phyloP scores from a whole-genome alignment of 208 protist genomes.

The Crithidia thermophila region DNA sequence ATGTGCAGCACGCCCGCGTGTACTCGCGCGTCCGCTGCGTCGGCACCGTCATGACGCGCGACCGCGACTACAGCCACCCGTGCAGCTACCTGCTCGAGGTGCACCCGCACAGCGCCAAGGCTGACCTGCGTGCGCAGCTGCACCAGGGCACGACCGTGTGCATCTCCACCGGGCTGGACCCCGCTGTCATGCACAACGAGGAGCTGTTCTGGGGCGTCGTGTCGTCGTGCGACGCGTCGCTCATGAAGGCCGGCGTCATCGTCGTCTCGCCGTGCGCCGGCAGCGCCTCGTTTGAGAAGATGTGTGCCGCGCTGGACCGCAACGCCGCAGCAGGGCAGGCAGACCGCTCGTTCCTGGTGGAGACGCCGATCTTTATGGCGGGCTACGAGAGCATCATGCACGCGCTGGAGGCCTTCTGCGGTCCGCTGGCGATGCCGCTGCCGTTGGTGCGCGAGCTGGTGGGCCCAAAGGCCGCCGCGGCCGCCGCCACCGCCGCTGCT shows the following conservation, averaged over 20 bases:
- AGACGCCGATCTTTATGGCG: slow-evolving; percentile 82
- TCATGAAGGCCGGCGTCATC: slow-evolving; percentile 62
- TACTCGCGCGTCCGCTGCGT: slow-evolving; percentile 68
- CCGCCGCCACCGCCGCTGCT: slow-evolving; percentile 6
- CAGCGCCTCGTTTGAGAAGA: slow-evolving; percentile 52
- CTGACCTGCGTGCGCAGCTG: slow-evolving; percentile 51
- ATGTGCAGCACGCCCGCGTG: slow-evolving; percentile 74
- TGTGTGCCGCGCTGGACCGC: slow-evolving; percentile 67
- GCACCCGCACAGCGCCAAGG: slow-evolving; percentile 55
- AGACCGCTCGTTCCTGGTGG: slow-evolving; percentile 68
- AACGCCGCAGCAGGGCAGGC: slow-evolving; percentile 57
- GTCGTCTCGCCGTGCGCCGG: slow-evolving; percentile 68
- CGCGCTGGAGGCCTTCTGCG: slow-evolving; percentile 76
- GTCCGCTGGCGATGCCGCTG: slow-evolving; percentile 86
- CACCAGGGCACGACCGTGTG: slow-evolving; percentile 78
- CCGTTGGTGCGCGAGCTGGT: slow-evolving; percentile 65
- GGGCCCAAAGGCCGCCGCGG: slow-evolving; percentile 15
- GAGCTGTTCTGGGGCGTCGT: slow-evolving; percentile 91
- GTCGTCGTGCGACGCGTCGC: slow-evolving; percentile 57
- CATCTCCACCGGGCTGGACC: slow-evolving; percentile 75
- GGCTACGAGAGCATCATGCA: slow-evolving; percentile 84
- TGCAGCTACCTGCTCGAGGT: slow-evolving; percentile 81
- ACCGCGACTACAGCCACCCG: slow-evolving; percentile 72
- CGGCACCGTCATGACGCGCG: slow-evolving; percentile 69
- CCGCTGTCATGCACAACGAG: slow-evolving; percentile 33